Evolutionary conservation across 768 basidiomycete species (phyloP).

Genomic region (Trametes elegans): DNA sequence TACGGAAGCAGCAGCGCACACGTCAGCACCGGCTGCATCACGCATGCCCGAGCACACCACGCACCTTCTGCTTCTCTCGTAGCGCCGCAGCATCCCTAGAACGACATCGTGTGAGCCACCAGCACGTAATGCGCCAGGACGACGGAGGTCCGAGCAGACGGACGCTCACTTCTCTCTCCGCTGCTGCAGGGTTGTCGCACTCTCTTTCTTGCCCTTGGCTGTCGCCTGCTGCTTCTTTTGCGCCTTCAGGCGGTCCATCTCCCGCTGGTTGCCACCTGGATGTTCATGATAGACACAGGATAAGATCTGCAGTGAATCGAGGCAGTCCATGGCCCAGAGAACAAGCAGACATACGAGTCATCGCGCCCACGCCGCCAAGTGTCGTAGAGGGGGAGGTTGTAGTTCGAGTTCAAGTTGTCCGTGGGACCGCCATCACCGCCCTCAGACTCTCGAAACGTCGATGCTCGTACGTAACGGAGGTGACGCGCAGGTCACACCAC

Average conservation of each 20-base stretch:
- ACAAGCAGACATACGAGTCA: constrained; percentile 18
- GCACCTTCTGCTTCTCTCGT: constrained; percentile 77
- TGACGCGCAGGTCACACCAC: neutral
- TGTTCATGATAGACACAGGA: neutral
- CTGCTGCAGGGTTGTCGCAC: constrained; percentile 56
- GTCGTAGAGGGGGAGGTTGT: constrained; percentile 10
- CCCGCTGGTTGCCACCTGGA: constrained; percentile 81
- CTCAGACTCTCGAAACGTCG: neutral
- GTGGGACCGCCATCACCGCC: constrained; percentile 6
- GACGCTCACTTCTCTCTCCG: constrained; percentile 71
- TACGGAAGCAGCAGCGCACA: constrained; percentile 7
- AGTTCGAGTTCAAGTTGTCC: constrained; percentile 11
- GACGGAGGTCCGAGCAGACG: neutral
- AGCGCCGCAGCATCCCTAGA: constrained; percentile 73
- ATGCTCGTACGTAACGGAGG: neutral
- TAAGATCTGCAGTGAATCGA: constrained; percentile 19
- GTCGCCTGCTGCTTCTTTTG: constrained; percentile 62
- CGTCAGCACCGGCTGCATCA: neutral
- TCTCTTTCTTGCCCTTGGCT: constrained; percentile 77
- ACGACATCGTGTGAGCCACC: constrained; percentile 14
- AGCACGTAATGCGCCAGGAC: too few relatives aligned
- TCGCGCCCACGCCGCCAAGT: constrained; percentile 1
- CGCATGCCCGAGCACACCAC: constrained; percentile 7
- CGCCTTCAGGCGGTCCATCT: constrained; percentile 67
- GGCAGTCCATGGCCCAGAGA: neutral